Evolutionary conservation across 371 early-diverging fungal species (phyloP), one percentile per base, ranked within the genome.

Genomic region (Mucor lusitanicus): DNA sequence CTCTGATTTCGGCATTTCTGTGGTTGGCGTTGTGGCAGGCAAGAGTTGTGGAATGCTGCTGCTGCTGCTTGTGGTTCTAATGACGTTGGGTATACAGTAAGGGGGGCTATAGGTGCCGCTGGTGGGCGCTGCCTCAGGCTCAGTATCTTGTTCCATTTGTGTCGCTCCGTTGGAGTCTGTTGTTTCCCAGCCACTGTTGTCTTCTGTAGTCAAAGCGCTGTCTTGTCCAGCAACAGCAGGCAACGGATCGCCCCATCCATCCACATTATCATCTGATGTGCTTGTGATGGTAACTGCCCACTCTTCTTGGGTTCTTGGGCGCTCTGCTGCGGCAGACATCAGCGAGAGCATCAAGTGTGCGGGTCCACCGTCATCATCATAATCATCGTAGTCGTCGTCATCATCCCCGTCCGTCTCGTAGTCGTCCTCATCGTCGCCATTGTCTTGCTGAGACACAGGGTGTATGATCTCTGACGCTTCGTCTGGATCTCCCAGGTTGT

Each of bases 211-310:
- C 33, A n/a, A 21, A n/a, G 50, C 11, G 6, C 32, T 50, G 23
- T 30, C 3, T 33, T 48, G 48, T 15, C 21, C 32, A 15, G 17
- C 46, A 33, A 35, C 35, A 33, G 61, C 35, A 21, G 44, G 57
- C 13, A 32, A 57, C 2, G 27, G 53, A 39, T 63, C 69, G 12
- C 59, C 67, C 67, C 67, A 67, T 9, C 61, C 67, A 55, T 59
- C 67, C n/a, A 21, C n/a, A 35, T 44, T 44, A 9, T n/a, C 9
- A 28, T 33, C 44, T 7, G 28, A 23, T 13, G 33, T 11, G 3
- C 21, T 12, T 30, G 6, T 46, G 33, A 44, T 32, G n/a, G 61
- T 48, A 50, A 19, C 33, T 21, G 28, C 35, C 48, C 35, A 44
- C 1, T 35, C 42, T 21, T 5, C 37, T 39, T 39, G 1, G 1